phyloP scores from a whole-genome alignment of 73 alveolate species.

The Paramecium primaurelia region DNA sequence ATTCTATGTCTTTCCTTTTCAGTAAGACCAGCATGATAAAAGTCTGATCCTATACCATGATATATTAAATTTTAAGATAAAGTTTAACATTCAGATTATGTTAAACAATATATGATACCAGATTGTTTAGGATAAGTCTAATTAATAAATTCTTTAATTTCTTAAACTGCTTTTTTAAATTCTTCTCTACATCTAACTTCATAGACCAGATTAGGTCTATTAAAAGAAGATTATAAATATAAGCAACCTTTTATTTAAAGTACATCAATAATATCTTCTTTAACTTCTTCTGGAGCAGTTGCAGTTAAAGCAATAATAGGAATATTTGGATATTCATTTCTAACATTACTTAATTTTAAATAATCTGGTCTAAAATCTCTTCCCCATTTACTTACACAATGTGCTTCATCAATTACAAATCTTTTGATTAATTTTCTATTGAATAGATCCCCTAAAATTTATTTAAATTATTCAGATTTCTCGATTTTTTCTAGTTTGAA shows the following conservation, averaged over 20 bases:
- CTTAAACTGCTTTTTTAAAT: not conserved
- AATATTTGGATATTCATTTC: conserved; percentile 84
- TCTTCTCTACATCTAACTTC: conserved; percentile 66
- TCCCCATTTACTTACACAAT: conserved; percentile 99
- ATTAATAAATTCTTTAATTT: not conserved
- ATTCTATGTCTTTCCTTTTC: conserved; percentile 76
- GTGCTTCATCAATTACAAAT: conserved; percentile 99
- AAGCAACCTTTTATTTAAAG: conserved; percentile 82
- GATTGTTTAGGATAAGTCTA: conserved; percentile 57
- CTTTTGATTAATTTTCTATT: conserved; percentile 57
- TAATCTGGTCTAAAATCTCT: conserved; percentile 98
- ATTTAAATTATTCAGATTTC: conserved; percentile 36
- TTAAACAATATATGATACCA: conserved; percentile 95
- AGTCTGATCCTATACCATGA: conserved; percentile 79
- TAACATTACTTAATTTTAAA: conserved; percentile 75
- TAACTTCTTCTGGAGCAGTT: conserved; percentile 95
- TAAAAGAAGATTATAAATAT: conserved; percentile 87
- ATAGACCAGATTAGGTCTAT: conserved; percentile 88
- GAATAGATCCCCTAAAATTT: not conserved
- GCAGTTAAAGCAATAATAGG: conserved; percentile 98
- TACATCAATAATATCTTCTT: conserved; percentile 90
- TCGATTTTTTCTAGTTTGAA: conserved; percentile 29
- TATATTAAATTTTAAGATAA: conserved; percentile 76
- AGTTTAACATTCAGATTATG: conserved; percentile 91
- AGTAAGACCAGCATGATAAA: conserved; percentile 93